Conservation (phyloP, 306 rosid species). For the Prunus salicina region DNA sequence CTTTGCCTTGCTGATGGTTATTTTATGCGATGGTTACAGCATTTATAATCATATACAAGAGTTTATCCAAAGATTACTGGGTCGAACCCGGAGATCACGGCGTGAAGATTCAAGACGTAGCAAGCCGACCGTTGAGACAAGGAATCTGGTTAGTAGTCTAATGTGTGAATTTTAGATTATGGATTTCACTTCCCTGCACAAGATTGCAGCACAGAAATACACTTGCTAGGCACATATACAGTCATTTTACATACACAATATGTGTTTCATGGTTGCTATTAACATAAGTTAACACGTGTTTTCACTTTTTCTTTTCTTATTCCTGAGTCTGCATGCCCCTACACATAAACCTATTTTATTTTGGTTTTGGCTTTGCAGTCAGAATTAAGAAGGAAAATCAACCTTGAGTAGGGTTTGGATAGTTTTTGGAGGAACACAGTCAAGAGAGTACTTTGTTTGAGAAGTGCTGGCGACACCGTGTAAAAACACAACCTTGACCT, state of each 20-base stretch:
- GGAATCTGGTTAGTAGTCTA: slow-evolving; percentile 36
- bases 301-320: too few species aligned
- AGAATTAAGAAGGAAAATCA: slow-evolving; percentile 38
- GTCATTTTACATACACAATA: background rate
- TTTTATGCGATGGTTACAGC: slow-evolving; percentile 51
- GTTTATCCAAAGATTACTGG: slow-evolving; percentile 45
- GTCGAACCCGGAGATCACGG: slow-evolving; percentile 39
- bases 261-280: background rate
- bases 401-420: slow-evolving; percentile 3
- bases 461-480: background rate
- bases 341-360: background rate
- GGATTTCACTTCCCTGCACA: slow-evolving; percentile 1
- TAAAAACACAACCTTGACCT: slow-evolving; percentile 11
- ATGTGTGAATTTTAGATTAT: background rate
- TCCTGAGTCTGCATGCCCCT: background rate
- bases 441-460: background rate
- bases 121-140: background rate
- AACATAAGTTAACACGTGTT: too few species aligned
- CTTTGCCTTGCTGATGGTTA: background rate
- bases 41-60: slow-evolving; percentile 77
- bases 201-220: background rate
- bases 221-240: background rate
- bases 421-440: background rate
- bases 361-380: slow-evolving; percentile 40
- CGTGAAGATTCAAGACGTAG: slow-evolving; percentile 16